Evolutionary conservation across 2,329 filamentous ascomycete species (phyloP).

Genomic region (Dactylellina drechsleri): DNA sequence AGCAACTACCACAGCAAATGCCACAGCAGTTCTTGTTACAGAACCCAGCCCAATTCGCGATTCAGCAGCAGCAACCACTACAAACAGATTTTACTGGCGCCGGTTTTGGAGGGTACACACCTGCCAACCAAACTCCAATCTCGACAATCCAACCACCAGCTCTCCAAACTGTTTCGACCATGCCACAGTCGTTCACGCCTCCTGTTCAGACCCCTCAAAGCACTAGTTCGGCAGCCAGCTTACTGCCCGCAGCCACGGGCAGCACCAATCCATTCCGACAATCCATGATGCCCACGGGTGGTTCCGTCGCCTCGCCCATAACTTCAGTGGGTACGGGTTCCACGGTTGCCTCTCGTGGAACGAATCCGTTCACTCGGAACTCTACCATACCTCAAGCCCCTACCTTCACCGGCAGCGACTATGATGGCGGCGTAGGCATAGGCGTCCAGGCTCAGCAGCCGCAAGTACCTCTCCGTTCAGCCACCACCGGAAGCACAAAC

Average conservation of each 20-base stretch:
- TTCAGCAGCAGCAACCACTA: slow-evolving; percentile 65
- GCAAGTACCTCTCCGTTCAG: slow-evolving; percentile 34
- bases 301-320: slow-evolving; percentile 60
- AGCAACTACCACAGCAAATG: slow-evolving; percentile 35
- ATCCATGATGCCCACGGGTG: slow-evolving; percentile 73
- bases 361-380: slow-evolving; percentile 75
- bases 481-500: slow-evolving; percentile 55
- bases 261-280: slow-evolving; percentile 91
- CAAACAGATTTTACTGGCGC: slow-evolving; percentile 75
- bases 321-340: slow-evolving; percentile 61
- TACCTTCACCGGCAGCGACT: slow-evolving; percentile 21
- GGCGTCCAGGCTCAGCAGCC: slow-evolving; percentile 40
- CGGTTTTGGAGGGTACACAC: slow-evolving; percentile 83
- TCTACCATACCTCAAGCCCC: slow-evolving; percentile 61
- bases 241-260: slow-evolving; percentile 67
- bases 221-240: slow-evolving; percentile 56
- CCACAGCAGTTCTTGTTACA: slow-evolving; percentile 51
- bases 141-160: slow-evolving; percentile 63
- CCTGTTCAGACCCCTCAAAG: slow-evolving; percentile 62
- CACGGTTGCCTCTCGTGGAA: slow-evolving; percentile 68
- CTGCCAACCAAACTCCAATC: slow-evolving; percentile 72
- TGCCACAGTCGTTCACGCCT: slow-evolving; percentile 69
- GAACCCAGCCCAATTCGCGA: slow-evolving; percentile 57
- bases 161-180: slow-evolving; percentile 64
- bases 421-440: not conserved